Conservation (phyloP, 305 asterid genomes). For the Fraxinus floribunda region DNA sequence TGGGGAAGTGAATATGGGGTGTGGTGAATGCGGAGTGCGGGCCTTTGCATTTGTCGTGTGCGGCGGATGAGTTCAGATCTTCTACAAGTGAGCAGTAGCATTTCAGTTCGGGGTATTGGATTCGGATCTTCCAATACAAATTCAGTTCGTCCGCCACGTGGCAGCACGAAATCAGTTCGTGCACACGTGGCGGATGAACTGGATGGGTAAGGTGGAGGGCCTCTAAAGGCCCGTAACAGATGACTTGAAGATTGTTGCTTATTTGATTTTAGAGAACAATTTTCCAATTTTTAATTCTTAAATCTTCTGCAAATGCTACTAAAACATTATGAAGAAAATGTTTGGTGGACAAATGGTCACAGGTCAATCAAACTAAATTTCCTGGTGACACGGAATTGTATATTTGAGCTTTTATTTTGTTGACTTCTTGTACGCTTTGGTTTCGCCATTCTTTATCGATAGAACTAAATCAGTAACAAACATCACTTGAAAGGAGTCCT, state of each 20-base stretch:
- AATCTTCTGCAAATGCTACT: neutral
- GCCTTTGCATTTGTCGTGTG: no score
- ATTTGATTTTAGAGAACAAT: neutral
- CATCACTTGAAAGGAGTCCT: neutral
- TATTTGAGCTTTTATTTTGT: neutral
- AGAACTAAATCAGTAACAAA: neutral
- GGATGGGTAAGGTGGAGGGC: no score
- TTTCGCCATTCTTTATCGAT: neutral
- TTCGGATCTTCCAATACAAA: no score
- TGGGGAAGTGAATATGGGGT: no score
- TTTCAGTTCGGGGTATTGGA: no score
- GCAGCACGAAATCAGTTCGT: no score
- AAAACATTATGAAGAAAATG: neutral
- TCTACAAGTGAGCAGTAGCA: no score
- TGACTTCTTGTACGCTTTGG: neutral
- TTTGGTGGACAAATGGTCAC: neutral
- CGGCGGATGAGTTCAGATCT: no score
- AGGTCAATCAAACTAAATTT: neutral
- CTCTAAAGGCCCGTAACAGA: no score
- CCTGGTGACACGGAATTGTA: neutral
- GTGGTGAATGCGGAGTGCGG: no score
- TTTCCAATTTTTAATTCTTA: neutral
- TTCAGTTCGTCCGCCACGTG: no score
- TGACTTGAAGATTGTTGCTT: neutral
- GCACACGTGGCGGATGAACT: no score